Evolutionary conservation across 257 asterid species (phyloP).

Genomic region (Gardenia jasminoides): DNA sequence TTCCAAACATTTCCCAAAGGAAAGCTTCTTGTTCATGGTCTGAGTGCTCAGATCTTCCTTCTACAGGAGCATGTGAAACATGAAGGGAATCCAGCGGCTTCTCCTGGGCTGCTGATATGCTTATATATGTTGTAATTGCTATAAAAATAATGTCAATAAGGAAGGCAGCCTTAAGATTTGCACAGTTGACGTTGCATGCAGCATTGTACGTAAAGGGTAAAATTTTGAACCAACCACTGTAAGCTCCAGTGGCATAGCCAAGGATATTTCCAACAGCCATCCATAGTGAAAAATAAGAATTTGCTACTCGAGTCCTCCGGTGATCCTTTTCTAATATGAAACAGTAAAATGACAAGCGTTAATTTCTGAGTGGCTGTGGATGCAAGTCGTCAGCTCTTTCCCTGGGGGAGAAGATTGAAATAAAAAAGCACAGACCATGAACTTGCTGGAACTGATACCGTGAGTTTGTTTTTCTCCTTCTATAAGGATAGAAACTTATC

Average conservation of each 20-base stretch:
- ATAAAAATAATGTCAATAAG: conserved; percentile 64
- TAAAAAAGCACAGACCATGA: neutral
- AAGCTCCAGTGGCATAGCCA: conserved; percentile 86
- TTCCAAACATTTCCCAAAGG: conserved; percentile 76
- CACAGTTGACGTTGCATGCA: conserved; percentile 73
- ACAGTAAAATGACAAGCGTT: conserved; percentile 15
- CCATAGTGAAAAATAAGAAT: conserved; percentile 73
- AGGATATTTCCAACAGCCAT: conserved; percentile 88
- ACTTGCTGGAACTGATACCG: neutral
- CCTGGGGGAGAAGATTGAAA: neutral
- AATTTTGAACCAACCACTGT: conserved; percentile 71
- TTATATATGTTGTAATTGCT: conserved; percentile 53
- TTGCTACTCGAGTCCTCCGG: conserved; percentile 80
- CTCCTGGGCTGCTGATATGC: conserved; percentile 68
- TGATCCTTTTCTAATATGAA: conserved; percentile 62
- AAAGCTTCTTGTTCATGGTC: conserved; percentile 69
- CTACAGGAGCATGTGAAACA: conserved; percentile 32
- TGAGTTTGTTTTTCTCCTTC: neutral
- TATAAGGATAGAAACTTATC: neutral
- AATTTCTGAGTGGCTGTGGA: neutral
- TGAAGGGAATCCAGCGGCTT: conserved; percentile 40
- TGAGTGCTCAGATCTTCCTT: conserved; percentile 35
- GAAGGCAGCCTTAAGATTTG: conserved; percentile 87
- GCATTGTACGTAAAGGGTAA: conserved; percentile 65
- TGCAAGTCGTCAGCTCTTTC: neutral